Evolutionary conservation across 2,329 filamentous ascomycete genomes (phyloP).

Genomic region (Claviceps arundinis): DNA sequence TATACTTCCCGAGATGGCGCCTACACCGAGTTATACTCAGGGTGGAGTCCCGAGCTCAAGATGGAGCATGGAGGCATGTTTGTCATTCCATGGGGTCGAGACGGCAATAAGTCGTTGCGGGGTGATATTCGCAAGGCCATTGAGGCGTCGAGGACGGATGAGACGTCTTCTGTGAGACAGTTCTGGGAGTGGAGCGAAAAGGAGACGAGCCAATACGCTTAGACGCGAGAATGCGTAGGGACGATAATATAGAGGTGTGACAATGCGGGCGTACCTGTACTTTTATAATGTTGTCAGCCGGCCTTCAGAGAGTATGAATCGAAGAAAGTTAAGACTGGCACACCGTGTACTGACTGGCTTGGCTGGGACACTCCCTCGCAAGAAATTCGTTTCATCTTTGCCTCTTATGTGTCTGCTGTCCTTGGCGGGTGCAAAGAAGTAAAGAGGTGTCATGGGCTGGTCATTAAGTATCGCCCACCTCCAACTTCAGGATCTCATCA

Average conservation of each 20-base stretch:
- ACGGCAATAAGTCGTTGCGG: constrained; percentile 1
- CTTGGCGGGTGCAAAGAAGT: too few relatives aligned
- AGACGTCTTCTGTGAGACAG: not conserved
- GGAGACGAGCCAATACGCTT: constrained; percentile 3
- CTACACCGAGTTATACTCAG: constrained; percentile 35
- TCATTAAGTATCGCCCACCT: too few relatives aligned
- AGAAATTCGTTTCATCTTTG: too few relatives aligned
- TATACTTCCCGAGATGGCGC: constrained; percentile 24
- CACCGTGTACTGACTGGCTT: too few relatives aligned
- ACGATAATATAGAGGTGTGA: not conserved
- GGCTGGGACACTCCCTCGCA: too few relatives aligned
- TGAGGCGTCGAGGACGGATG: constrained; percentile 1
- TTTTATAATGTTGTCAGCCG: too few relatives aligned
- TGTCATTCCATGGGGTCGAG: constrained; percentile 6
- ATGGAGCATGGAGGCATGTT: constrained; percentile 11
- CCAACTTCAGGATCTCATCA: too few relatives aligned
- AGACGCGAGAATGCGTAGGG: not conserved
- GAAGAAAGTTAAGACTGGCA: too few relatives aligned
- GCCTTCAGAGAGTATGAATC: too few relatives aligned
- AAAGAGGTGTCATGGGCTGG: too few relatives aligned
- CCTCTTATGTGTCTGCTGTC: too few relatives aligned
- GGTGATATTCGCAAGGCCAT: constrained; percentile 2
- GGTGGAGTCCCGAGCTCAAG: constrained; percentile 28
- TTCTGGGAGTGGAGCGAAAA: constrained; percentile 6
- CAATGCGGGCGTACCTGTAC: too few relatives aligned